These are phyloP conservation scores for Leishmania major DNA, from an alignment of 208 protist genomes.

Conservation along the genomic window DNA sequence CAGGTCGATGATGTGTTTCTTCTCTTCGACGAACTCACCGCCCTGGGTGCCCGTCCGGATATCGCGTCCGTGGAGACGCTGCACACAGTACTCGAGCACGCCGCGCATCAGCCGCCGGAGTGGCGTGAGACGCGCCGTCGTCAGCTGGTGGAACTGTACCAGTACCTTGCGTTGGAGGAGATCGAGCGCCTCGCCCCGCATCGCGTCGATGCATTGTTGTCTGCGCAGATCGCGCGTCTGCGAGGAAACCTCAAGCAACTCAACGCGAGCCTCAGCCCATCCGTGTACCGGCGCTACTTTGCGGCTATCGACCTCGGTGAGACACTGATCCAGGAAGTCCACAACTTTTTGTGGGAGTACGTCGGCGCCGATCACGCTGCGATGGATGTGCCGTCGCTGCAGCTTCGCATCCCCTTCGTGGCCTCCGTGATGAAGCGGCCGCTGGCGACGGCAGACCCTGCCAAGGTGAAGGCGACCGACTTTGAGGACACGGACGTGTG, in stretches of 20 bases:
- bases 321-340: slow-evolving; percentile 64
- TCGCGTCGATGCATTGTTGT: slow-evolving; percentile 58
- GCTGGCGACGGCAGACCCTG: slow-evolving; percentile 25
- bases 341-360: slow-evolving; percentile 90
- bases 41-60: slow-evolving; percentile 77
- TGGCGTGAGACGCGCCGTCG: slow-evolving; percentile 84
- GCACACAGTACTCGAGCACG: slow-evolving; percentile 88
- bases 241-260: slow-evolving; percentile 73
- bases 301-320: slow-evolving; percentile 49
- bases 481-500: slow-evolving; percentile 87
- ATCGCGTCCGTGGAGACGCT: slow-evolving; percentile 80
- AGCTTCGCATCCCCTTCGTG: slow-evolving; percentile 78
- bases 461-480: slow-evolving; percentile 36
- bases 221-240: slow-evolving; percentile 64
- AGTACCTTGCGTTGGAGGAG: slow-evolving; percentile 72
- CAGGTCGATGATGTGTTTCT: slow-evolving; percentile 84
- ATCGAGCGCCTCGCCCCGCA: slow-evolving; percentile 67
- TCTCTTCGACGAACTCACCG: slow-evolving; percentile 80
- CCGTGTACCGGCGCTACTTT: slow-evolving; percentile 77
- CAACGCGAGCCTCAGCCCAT: slow-evolving; percentile 56
- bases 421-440: slow-evolving; percentile 71
- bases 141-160: slow-evolving; percentile 86
- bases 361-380: slow-evolving; percentile 72
- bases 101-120: slow-evolving; percentile 63
- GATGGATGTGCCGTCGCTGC: slow-evolving; percentile 67